phyloP scores from a whole-genome alignment of 2,329 filamentous ascomycete species.

The Venturia effusa region DNA sequence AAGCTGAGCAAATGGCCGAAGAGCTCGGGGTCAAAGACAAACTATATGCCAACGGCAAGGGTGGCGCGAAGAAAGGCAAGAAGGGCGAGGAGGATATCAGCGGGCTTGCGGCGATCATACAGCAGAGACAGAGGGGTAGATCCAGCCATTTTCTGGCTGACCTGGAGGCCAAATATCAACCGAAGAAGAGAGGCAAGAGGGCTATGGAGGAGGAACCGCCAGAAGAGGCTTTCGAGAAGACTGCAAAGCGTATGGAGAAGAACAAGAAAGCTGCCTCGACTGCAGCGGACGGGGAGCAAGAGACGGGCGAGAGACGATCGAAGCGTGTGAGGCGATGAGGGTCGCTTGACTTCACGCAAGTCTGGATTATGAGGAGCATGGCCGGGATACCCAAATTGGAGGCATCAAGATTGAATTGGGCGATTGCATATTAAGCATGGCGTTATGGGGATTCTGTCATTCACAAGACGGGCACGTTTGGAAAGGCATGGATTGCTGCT shows the following conservation, averaged over 20 bases:
- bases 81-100: conserved; percentile 27
- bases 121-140: conserved; percentile 55
- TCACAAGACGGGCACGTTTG: background rate
- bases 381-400: conserved; percentile 1
- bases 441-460: background rate
- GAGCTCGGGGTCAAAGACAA: conserved; percentile 65
- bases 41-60: conserved; percentile 41
- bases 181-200: conserved; percentile 35
- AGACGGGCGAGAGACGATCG: background rate
- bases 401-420: background rate
- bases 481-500: background rate
- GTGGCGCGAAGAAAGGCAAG: conserved; percentile 34
- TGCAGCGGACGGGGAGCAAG: background rate
- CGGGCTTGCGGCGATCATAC: conserved; percentile 61
- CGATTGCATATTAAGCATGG: background rate
- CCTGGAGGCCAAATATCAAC: conserved; percentile 65
- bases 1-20: conserved; percentile 66
- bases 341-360: background rate
- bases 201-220: conserved; percentile 44
- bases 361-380: background rate
- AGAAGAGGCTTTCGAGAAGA: conserved; percentile 47
- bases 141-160: conserved; percentile 53
- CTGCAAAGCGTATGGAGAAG: background rate
- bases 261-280: background rate
- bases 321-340: background rate